A percentile compares a stretch with the other conserved stretches of the same genome.
Conservation (phyloP, 2,329 filamentous ascomycete genomes). For the Teratosphaeria pseudoeucalypti region DNA sequence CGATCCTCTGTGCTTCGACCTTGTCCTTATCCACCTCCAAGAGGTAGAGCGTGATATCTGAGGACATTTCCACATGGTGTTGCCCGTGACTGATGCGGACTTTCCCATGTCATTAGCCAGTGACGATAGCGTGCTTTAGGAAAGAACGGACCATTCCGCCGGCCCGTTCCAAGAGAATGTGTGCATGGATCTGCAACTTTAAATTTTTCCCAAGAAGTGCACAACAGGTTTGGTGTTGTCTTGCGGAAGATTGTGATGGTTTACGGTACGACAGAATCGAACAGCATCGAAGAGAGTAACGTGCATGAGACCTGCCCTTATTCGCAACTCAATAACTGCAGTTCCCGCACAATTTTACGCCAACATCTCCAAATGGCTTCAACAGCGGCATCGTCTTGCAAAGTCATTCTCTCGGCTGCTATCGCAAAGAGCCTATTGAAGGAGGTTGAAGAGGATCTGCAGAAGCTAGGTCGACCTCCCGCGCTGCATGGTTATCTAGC, state of each 20-base stretch:
- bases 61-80: constrained; percentile 32
- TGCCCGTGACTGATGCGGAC: not conserved
- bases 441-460: constrained; percentile 68
- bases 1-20: constrained; percentile 34
- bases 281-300: not conserved
- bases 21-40: constrained; percentile 40
- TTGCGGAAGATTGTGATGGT: not conserved
- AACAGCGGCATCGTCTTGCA: constrained; percentile 49
- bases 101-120: not conserved
- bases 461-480: constrained; percentile 61
- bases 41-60: constrained; percentile 43
- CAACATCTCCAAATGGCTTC: not conserved
- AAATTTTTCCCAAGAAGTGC: not conserved
- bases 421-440: constrained; percentile 72
- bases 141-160: not conserved
- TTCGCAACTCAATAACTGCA: not conserved
- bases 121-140: not conserved
- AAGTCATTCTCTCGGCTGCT: constrained; percentile 79
- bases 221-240: not conserved
- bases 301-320: not conserved
- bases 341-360: not conserved
- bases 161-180: not conserved
- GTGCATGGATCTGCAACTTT: not conserved
- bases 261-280: not conserved
- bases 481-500: constrained; percentile 85